Evolutionary conservation across 495 filamentous ascomycete genomes (phyloP), one percentile per base, ranked within the genome.

Genomic region (Aspergillus kassunensis): DNA sequence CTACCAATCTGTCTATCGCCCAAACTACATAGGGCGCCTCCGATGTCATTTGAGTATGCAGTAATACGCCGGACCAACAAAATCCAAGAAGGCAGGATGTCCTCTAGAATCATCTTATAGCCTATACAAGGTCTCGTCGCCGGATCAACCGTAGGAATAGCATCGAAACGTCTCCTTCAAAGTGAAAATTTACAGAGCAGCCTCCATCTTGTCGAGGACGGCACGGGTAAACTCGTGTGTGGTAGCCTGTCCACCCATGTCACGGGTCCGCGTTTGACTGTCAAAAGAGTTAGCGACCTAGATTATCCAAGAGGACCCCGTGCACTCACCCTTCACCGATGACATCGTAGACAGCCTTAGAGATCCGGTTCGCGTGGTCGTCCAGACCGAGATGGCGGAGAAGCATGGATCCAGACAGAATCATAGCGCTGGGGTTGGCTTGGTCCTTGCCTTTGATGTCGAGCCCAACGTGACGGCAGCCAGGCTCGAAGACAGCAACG

Each of bases 381-480:
- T 98, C 92, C 11, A 98, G 83, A 49, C 93, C 93, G 56, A 98
- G 77, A 75, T 98, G 93, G 59, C 93, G 85, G 67, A 98, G 79
- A 56, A 98, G 83, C 93, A 98, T 98, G 60, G 90, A 86, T 31
- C 90, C 91, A 55, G 89, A 95, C 44, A 98, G 85, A 42, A 98
- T 80, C 73, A 98, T 83, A 53, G 93, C 93, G 40, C 90, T 96
- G 23, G 93, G 93, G 81, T 98, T 98, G 44, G 93, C 93, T 75
- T 98, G 90, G 71, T 97, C 91, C 77, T 95, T 95, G 71, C 95
- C 93, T 79, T 97, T 92, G 74, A 98, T 98, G 66, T 98, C 93
- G 15, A 98, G 86, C 71, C 93, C 93, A 57, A 98, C 93, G 78
- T 98, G 93, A 68, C 93, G 82, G 82, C 93, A 98, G 47, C 93